Percentiles rank a stretch among this genome's conserved stretches.
Conservation (phyloP, 257 asterid genomes). For the Solanum chiquidenum region DNA sequence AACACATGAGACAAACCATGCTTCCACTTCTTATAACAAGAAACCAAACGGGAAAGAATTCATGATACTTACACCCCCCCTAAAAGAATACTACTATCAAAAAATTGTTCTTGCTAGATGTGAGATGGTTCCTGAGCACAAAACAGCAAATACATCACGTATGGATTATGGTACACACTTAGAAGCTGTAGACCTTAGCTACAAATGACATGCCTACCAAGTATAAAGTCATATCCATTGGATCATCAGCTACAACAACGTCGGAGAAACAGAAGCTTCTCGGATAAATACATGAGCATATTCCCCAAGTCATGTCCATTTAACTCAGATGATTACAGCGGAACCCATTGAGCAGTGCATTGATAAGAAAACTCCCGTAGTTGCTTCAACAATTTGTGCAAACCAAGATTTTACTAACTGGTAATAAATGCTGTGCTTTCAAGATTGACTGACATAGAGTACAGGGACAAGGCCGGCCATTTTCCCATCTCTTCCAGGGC, state of each 20-base stretch:
- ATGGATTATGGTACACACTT: neutral
- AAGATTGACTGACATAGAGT: slow-evolving; percentile 79
- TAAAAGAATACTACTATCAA: neutral
- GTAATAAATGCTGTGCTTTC: slow-evolving; percentile 3
- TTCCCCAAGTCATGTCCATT: neutral
- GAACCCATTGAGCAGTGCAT: neutral
- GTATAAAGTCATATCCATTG: neutral
- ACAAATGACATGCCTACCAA: neutral
- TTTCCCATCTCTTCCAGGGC: slow-evolving; percentile 96
- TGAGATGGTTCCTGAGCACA: neutral
- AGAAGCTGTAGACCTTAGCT: neutral
- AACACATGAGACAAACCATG: neutral
- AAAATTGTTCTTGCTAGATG: neutral
- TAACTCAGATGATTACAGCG: neutral
- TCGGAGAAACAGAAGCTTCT: neutral
- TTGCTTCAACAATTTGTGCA: neutral
- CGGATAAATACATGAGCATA: neutral
- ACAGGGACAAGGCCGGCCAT: slow-evolving; percentile 97
- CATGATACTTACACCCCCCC: neutral
- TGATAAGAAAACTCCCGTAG: neutral
- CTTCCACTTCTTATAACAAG: neutral
- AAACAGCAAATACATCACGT: neutral
- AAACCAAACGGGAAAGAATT: neutral
- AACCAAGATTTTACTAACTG: neutral
- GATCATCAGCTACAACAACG: neutral